phyloP scores from a whole-genome alignment of 2,329 filamentous ascomycete species.

The Colletotrichum plurivorum region DNA sequence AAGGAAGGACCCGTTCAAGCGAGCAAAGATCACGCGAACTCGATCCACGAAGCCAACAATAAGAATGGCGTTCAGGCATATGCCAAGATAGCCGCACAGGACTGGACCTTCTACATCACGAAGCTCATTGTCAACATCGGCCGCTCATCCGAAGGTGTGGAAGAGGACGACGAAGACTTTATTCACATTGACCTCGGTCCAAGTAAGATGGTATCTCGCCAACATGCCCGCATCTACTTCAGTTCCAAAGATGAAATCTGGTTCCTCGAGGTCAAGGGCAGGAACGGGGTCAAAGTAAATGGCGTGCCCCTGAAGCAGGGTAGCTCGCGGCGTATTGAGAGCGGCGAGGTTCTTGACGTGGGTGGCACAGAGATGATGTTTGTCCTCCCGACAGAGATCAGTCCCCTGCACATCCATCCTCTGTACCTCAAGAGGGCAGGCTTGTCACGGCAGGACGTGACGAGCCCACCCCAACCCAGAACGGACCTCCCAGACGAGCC shows the following conservation, averaged over 20 bases:
- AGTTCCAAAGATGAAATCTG: constrained; percentile 79
- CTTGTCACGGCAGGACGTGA: constrained; percentile 51
- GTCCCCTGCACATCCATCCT: constrained; percentile 76
- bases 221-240: constrained; percentile 83
- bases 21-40: constrained; percentile 74
- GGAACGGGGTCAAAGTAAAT: constrained; percentile 92
- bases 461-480: constrained; percentile 34
- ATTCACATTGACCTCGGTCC: constrained; percentile 92
- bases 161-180: constrained; percentile 62
- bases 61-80: constrained; percentile 79
- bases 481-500: constrained; percentile 39
- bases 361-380: constrained; percentile 99
- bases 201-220: constrained; percentile 84
- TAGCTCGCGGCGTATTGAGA: constrained; percentile 76
- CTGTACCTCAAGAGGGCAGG: constrained; percentile 79
- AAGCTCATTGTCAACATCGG: constrained; percentile 83
- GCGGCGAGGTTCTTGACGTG: constrained; percentile 93
- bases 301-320: constrained; percentile 79
- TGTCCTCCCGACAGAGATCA: constrained; percentile 84
- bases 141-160: constrained; percentile 70
- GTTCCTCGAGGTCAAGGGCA: constrained; percentile 89
- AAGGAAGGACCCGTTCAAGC: constrained; percentile 68
- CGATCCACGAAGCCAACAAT: constrained; percentile 73
- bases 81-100: constrained; percentile 84
- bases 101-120: constrained; percentile 89